Conservation (phyloP, 306 rosid genomes). For the Carpinus viminea region DNA sequence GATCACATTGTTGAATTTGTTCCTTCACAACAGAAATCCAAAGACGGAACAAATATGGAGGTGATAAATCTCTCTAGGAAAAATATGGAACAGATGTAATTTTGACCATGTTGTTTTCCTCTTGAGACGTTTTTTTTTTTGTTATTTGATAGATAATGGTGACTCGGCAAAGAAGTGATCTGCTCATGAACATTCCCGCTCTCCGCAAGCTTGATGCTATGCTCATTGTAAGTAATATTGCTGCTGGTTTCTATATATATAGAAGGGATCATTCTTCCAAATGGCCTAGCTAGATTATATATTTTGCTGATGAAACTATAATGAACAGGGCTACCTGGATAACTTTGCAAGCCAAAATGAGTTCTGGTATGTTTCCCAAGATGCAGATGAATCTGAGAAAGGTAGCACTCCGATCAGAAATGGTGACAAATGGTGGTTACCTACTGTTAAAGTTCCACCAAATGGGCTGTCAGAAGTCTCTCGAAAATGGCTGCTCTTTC, state of each 20-base stretch:
- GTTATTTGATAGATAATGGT: constrained; percentile 71
- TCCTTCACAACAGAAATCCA: constrained; percentile 66
- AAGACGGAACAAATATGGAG: constrained; percentile 84
- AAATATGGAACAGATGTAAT: neutral
- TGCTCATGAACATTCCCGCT: constrained; percentile 80
- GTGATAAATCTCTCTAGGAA: constrained; percentile 28
- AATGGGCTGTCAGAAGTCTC: constrained; percentile 69
- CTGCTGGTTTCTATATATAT: neutral
- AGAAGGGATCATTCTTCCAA: constrained; percentile 7
- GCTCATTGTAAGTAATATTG: constrained; percentile 65
- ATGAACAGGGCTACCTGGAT: constrained; percentile 63
- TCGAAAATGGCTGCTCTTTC: constrained; percentile 60
- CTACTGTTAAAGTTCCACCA: constrained; percentile 66
- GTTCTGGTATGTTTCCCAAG: constrained; percentile 75
- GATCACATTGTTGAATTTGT: constrained; percentile 88
- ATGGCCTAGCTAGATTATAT: constrained; percentile 3
- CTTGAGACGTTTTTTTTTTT: neutral
- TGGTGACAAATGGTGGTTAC: constrained; percentile 92
- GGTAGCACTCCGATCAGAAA: constrained; percentile 40
- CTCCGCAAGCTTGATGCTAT: constrained; percentile 81
- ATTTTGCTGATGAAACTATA: constrained; percentile 25
- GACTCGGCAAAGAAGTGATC: constrained; percentile 81
- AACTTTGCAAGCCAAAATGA: constrained; percentile 63
- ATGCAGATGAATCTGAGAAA: constrained; percentile 45
- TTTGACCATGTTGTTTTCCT: constrained; percentile 3